Evolutionary conservation across 176 grass and related monocot genomes (phyloP).

Genomic region (Tuctoria greenei): DNA sequence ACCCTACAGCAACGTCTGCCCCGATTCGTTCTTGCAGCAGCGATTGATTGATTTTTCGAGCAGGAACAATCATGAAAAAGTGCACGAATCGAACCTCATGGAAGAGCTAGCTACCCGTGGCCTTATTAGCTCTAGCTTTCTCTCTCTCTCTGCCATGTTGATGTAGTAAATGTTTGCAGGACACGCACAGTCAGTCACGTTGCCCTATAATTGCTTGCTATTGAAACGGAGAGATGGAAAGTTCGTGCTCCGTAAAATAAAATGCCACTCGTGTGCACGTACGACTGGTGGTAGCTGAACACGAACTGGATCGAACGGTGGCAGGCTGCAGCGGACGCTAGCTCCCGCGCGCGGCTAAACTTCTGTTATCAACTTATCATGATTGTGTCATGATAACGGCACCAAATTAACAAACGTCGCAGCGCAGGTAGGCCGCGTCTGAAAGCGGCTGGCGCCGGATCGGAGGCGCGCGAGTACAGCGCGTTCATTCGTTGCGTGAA

Average conservation of each 20-base stretch:
- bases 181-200: neutral
- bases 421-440: neutral
- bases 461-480: neutral
- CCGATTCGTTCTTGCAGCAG: neutral
- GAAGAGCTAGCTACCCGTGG: neutral
- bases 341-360: neutral
- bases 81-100: slow-evolving; percentile 1
- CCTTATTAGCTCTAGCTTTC: neutral
- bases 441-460: slow-evolving; percentile 12
- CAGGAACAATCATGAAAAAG: slow-evolving; percentile 32
- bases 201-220: no score
- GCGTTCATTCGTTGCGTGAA: neutral
- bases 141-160: neutral
- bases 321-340: no score
- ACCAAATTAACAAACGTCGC: neutral
- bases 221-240: neutral
- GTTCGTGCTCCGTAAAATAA: neutral
- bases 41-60: neutral
- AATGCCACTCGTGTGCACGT: neutral
- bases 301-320: no score
- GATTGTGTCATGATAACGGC: neutral
- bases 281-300: no score
- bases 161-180: neutral
- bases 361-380: neutral
- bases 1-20: slow-evolving; percentile 18